phyloP scores from a whole-genome alignment of 768 basidiomycete species.

The Epithele typhae region DNA sequence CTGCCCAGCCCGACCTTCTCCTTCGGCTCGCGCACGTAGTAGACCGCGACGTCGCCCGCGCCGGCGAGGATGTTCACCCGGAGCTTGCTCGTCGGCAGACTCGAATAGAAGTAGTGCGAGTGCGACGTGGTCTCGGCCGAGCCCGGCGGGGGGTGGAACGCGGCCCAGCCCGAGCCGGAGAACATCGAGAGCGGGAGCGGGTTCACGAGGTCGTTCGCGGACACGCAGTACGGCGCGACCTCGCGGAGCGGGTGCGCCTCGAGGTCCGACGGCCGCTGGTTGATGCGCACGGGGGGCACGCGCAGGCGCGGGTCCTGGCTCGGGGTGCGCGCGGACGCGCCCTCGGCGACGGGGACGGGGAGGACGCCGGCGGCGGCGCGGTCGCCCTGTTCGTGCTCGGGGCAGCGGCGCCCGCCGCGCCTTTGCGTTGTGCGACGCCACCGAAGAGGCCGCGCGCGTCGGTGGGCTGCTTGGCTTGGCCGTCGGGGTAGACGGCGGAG shows the following conservation, averaged over 20 bases:
- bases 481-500: conserved; percentile 24
- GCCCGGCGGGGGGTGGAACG: conserved; percentile 60
- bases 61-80: conserved; percentile 81
- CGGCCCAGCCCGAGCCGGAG: conserved; percentile 89
- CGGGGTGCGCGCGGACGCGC: conserved; percentile 10
- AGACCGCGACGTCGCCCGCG: conserved; percentile 90
- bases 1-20: conserved; percentile 53
- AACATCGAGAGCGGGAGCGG: conserved; percentile 93
- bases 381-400: conserved; percentile 30
- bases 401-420: conserved; percentile 40
- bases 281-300: conserved; percentile 74
- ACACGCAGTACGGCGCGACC: conserved; percentile 86
- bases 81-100: conserved; percentile 74
- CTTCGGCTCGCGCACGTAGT: conserved; percentile 77
- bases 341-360: conserved; percentile 15
- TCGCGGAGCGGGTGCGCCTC: conserved; percentile 63
- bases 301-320: conserved; percentile 31
- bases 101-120: conserved; percentile 92
- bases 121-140: conserved; percentile 41
- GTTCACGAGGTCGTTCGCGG: conserved; percentile 97
- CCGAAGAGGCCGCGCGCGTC: conserved; percentile 72
- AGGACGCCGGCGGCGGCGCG: conserved; percentile 7
- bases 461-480: conserved; percentile 33
- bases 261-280: conserved; percentile 48
- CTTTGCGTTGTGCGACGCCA: conserved; percentile 80